These are phyloP conservation scores for Pinus taeda DNA, from an alignment of 75 land plant species.

Conservation along the genomic window DNA sequence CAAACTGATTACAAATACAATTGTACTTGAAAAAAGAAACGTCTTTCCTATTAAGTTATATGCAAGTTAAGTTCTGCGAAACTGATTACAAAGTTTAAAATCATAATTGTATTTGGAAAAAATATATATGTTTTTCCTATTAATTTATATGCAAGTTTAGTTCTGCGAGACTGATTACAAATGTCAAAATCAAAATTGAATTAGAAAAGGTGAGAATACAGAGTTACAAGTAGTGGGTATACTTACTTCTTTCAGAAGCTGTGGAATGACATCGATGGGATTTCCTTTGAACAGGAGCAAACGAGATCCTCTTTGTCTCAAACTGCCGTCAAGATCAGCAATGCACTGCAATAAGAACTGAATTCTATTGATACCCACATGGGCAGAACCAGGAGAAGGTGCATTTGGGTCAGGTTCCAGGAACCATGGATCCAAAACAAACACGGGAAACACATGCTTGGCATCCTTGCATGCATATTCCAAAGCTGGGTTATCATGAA, in stretches of 20 bases:
- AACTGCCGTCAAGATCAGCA: conserved; percentile 59
- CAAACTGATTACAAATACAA: no score
- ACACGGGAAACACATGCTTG: conserved; percentile 64
- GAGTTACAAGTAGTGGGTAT: no score
- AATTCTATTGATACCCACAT: conserved; percentile 76
- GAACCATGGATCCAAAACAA: conserved; percentile 84
- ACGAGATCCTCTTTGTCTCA: conserved; percentile 58
- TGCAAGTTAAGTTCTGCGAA: no score
- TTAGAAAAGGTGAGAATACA: no score
- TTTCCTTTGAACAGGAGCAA: conserved; percentile 75
- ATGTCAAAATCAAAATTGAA: no score
- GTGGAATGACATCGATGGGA: conserved; percentile 49
- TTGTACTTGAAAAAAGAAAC: no score
- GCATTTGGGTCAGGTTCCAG: conserved; percentile 71
- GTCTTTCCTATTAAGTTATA: no score
- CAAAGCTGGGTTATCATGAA: conserved; percentile 92
- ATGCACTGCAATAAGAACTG: conserved; percentile 73
- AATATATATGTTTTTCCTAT: no score
- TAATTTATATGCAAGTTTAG: no score
- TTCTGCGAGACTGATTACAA: no score
- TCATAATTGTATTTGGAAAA: no score
- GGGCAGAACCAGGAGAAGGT: conserved; percentile 75
- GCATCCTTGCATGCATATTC: conserved; percentile 48
- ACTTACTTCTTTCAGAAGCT: conserved; percentile 55
- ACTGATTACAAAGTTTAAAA: no score